Base-by-base conservation (phyloP, 139 green algal species). In the Zygnema cylindricum region DNA sequence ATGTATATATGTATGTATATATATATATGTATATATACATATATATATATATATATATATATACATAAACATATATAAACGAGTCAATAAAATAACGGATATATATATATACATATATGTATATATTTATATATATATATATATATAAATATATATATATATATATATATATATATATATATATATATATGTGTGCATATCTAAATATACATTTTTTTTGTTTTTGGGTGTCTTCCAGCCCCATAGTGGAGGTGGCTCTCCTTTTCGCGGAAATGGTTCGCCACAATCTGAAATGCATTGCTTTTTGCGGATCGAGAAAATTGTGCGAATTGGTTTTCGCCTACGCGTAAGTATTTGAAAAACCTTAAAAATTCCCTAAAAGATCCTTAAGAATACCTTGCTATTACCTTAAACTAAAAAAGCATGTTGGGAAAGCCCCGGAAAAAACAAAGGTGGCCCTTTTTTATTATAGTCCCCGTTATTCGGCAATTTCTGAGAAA, bases 221-320 rank as follows among this genome's bases (percentile, higher is more conserved):
- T 0, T 2, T 39, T 21, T 71, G n/a, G n/a, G n/a, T n/a, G n/a
- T n/a, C n/a, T n/a, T n/a, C n/a, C 63, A 92, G 79, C 83, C 95
- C 97, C 40, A 98, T 99, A 39, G 94, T 98, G 81, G 97, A 99
- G 92, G 93, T 96, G 30, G 76, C 92, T 1, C 69, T 77, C 41
- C 88, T 95, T 71, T 93, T 98, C 82, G 93, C 95, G 25, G 96
- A 98, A 93, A 96, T 95, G 69, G 92, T 98, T 21, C 95, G 96
- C 92, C 97, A 99, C 89, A 94, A 95, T 1, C 88, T 98, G 78
- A 86, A 95, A 39, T 98, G 94, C 35, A 95, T 99, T 23, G 97
- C 97, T 7, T 99, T 99, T 89, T 99, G 97, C 93, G 96, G 96
- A 87, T 97, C 95, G 3, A 92, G 95, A 81, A 99, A 99, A 93